Conservation (phyloP, 257 asterid genomes). For the Cruciata laevipes region DNA sequence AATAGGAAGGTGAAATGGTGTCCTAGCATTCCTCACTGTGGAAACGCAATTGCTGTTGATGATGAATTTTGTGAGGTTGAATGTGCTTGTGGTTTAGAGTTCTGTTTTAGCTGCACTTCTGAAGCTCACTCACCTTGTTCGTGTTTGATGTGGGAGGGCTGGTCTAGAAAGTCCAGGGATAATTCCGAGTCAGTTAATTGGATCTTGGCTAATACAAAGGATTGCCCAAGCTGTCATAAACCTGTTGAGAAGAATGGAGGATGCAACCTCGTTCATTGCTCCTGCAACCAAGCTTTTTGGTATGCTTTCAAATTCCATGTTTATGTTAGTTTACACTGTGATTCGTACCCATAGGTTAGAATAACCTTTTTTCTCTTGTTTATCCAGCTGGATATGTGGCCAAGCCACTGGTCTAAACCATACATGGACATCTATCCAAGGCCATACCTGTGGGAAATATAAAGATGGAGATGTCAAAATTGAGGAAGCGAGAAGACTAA, state of each 20-base stretch:
- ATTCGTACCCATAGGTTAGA: background rate
- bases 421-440: constrained; percentile 19
- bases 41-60: constrained; percentile 46
- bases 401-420: constrained; percentile 39
- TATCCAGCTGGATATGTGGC: constrained; percentile 60
- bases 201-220: constrained; percentile 30
- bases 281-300: constrained; percentile 62
- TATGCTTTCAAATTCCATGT: constrained; percentile 14
- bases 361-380: background rate
- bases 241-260: constrained; percentile 55
- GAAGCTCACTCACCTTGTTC: constrained; percentile 63
- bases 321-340: background rate
- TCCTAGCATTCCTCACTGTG: constrained; percentile 58
- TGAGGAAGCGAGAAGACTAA: constrained; percentile 19
- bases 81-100: constrained; percentile 46
- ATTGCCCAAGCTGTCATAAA: constrained; percentile 50
- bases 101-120: constrained; percentile 50
- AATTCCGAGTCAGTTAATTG: constrained; percentile 33
- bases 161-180: constrained; percentile 38
- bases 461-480: constrained; percentile 16
- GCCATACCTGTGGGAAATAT: constrained; percentile 50
- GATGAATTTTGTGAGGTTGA: constrained; percentile 41
- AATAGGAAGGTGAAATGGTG: constrained; percentile 58
- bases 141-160: constrained; percentile 50
- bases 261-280: constrained; percentile 43